A percentile compares a stretch with the other conserved stretches of the same genome.
These are phyloP conservation scores for Rhodotorula sp. DNA, from an alignment of 1,284 basidiomycete genomes.

Conservation along the genomic window DNA sequence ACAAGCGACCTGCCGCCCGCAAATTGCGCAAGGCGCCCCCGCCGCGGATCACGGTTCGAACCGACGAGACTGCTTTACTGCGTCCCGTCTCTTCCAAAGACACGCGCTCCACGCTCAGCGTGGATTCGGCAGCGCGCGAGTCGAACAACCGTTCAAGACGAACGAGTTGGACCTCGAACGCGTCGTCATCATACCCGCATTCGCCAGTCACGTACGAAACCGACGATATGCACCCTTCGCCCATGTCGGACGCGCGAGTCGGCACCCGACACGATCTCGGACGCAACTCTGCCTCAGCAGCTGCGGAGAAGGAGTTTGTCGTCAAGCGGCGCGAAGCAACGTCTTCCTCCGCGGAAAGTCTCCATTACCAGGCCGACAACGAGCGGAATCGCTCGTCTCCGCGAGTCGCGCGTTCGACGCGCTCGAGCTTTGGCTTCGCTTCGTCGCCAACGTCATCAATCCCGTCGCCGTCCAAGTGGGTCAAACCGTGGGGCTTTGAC, in stretches of 20 bases:
- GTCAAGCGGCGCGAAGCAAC: constrained; percentile 5
- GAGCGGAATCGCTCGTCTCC: constrained; percentile 13
- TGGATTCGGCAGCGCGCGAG: background rate
- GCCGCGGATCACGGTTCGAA: constrained; percentile 6
- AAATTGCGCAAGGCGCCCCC: constrained; percentile 15
- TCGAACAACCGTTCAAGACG: background rate
- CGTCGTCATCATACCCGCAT: constrained; percentile 1
- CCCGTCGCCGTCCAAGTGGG: background rate
- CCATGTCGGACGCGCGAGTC: constrained; percentile 1
- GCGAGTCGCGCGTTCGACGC: background rate
- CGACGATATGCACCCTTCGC: background rate
- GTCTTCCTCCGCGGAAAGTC: constrained; percentile 1
- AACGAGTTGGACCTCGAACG: background rate
- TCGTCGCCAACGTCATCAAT: background rate
- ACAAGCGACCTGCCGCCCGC: constrained; percentile 3
- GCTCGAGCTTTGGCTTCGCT: background rate
- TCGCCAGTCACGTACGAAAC: constrained; percentile 8
- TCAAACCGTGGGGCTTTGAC: background rate
- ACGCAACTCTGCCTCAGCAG: constrained; percentile 9
- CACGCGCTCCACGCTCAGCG: background rate
- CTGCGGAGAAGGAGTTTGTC: constrained; percentile 11
- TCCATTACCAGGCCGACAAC: constrained; percentile 14
- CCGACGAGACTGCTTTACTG: constrained; percentile 12
- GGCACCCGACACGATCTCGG: background rate
- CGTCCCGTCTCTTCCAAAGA: background rate